Base-by-base conservation (phyloP, 208 protist genomes). In the Angomonas deanei region DNA sequence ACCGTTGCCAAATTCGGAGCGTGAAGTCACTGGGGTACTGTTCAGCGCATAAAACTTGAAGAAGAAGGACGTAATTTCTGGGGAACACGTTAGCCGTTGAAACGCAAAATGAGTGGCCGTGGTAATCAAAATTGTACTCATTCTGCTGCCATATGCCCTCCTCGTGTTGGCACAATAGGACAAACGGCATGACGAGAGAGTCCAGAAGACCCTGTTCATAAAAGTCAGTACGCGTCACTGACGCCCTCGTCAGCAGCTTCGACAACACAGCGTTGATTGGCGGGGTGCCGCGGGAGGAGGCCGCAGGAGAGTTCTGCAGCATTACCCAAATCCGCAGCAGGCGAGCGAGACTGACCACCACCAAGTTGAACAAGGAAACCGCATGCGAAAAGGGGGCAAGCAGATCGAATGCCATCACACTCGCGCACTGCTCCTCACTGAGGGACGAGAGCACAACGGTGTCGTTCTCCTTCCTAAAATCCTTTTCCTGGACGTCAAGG, bases 101-200 rank as follows among this genome's bases (percentile, higher is more conserved):
- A 26, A 5, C 3, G 5, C 4, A 50, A 23, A 50, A 50, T 23
- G 5, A 4, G 13, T 50, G 13, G 13, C 4, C 23, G 4, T 50
- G 42, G 42, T 21, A 50, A 5, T n/a, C 42, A 50, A 50, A 26
- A n/a, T 50, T 50, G 42, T 26, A 50, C 23, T 50, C 42, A 50
- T 50, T 50, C 23, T 21, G 42, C 4, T 23, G 5, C 42, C 42
- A 50, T n/a, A 4, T 26, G 17, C 42, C 42, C 42, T 50, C 42
- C 19, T 50, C 42, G 3, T 23, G 42, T 50, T 50, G 42, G 5
- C 17, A 5, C 5, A 10, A 50, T 5, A 50, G 42, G 15, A 50
- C 42, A n/a, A 50, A 50, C 13, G 42, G 42, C 42, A 50, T 50
- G 17, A 50, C 42, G 23, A 10, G 23, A 50, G 42, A 50, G 42